These are phyloP conservation scores for Salix exigua DNA, from an alignment of 345 rosid genomes.

Conservation along the genomic window DNA sequence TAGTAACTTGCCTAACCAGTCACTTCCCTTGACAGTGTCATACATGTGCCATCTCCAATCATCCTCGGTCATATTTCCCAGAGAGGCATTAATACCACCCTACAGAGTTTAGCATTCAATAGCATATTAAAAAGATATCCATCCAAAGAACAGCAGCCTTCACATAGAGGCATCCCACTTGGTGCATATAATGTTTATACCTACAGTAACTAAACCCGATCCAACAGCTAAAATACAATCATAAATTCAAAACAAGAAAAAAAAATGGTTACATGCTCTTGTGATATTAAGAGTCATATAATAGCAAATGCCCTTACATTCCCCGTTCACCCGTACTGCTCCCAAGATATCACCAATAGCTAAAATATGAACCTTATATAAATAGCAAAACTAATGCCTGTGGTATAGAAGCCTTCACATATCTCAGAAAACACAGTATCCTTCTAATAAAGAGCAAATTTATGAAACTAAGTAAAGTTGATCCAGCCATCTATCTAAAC, in stretches of 20 bases:
- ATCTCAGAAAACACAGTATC: neutral
- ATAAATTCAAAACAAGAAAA: neutral
- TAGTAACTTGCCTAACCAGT: slow-evolving; percentile 74
- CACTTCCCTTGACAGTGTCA: slow-evolving; percentile 99
- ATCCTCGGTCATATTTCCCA: slow-evolving; percentile 97
- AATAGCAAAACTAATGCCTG: neutral
- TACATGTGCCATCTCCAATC: slow-evolving; percentile 99
- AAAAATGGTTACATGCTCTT: neutral
- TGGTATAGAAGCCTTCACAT: neutral
- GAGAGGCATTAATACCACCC: slow-evolving; percentile 99
- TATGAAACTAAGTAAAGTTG: neutral
- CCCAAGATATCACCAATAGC: neutral
- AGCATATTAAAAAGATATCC: slow-evolving; percentile 3
- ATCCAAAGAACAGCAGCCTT: neutral
- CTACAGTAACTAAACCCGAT: neutral
- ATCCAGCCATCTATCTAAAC: neutral
- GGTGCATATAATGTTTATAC: neutral
- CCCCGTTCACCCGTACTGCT: neutral
- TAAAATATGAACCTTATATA: neutral
- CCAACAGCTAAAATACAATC: neutral
- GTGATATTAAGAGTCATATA: neutral
- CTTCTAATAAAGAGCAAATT: neutral
- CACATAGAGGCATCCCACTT: neutral
- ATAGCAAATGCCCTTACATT: neutral
- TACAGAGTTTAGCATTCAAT: slow-evolving; percentile 21